Percentiles rank a stretch among this genome's conserved stretches.
Conservation (phyloP, 2,329 filamentous ascomycete species). For the Fusarium paranaense region DNA sequence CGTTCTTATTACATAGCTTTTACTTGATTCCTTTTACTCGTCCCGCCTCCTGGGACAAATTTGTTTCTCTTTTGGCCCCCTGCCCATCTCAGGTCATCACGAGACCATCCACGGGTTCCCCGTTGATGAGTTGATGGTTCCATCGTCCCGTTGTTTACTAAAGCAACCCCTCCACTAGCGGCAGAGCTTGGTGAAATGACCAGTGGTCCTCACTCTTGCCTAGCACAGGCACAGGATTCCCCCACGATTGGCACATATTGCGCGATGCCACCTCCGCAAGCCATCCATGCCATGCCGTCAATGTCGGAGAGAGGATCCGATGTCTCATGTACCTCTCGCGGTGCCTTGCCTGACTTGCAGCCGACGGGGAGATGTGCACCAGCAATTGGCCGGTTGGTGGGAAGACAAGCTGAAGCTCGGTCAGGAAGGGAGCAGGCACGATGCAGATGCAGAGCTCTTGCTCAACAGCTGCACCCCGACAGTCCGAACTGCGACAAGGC, state of each 20-base stretch:
- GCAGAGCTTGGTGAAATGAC: background rate
- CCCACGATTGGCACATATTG: slow-evolving; percentile 43
- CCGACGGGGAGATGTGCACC: slow-evolving; percentile 2
- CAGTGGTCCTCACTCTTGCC: background rate
- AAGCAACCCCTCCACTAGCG: slow-evolving; percentile 33
- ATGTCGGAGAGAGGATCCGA: slow-evolving; percentile 25
- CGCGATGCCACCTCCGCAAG: slow-evolving; percentile 37
- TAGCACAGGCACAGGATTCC: slow-evolving; percentile 32
- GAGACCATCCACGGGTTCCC: slow-evolving; percentile 41
- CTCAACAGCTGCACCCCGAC: background rate
- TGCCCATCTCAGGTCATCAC: slow-evolving; percentile 34
- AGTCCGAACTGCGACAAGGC: slow-evolving; percentile 20
- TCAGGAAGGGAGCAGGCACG: slow-evolving; percentile 3
- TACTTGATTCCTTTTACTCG: slow-evolving; percentile 46
- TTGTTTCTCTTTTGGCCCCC: slow-evolving; percentile 31
- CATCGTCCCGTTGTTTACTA: slow-evolving; percentile 33
- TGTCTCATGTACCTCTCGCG: slow-evolving; percentile 31
- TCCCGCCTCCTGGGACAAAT: slow-evolving; percentile 13
- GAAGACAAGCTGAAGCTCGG: slow-evolving; percentile 7
- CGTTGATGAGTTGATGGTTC: slow-evolving; percentile 18
- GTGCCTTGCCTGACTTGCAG: slow-evolving; percentile 23
- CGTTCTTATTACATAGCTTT: slow-evolving; percentile 46
- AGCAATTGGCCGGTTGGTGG: slow-evolving; percentile 3
- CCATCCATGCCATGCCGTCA: slow-evolving; percentile 11
- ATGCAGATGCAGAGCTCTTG: background rate